A percentile compares a stretch with the other conserved stretches of the same genome.
phyloP scores from a whole-genome alignment of 805 yeast species.

The Saccharomyces paradoxus region DNA sequence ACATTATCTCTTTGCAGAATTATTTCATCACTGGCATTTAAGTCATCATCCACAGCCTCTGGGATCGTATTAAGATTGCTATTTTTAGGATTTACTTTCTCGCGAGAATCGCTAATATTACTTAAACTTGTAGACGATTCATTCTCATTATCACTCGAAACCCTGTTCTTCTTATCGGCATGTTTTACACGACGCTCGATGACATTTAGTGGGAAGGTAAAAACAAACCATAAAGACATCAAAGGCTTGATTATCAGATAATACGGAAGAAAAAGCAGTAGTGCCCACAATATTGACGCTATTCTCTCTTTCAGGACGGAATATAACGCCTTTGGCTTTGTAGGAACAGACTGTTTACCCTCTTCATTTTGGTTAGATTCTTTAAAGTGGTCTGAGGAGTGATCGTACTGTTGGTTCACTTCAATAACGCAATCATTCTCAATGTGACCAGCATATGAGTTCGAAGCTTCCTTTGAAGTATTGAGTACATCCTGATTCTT shows the following conservation, averaged over 20 bases:
- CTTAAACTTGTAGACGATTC: neutral
- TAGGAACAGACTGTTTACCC: neutral
- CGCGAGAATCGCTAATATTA: neutral
- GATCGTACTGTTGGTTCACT: neutral
- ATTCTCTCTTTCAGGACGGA: neutral
- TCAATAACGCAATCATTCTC: neutral
- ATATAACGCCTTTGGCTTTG: neutral
- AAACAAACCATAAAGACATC: constrained; percentile 39
- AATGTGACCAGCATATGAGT: neutral
- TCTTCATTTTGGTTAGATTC: neutral
- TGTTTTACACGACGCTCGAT: constrained; percentile 21
- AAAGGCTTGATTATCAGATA: constrained; percentile 46
- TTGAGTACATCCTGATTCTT: neutral
- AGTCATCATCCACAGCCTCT: constrained; percentile 22
- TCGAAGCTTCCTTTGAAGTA: neutral
- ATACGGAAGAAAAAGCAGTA: constrained; percentile 42
- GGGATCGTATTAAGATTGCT: constrained; percentile 1
- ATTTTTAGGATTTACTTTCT: neutral
- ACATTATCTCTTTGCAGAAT: constrained; percentile 24
- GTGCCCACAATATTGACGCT: constrained; percentile 15
- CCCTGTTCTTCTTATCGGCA: neutral
- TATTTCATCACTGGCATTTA: constrained; percentile 24
- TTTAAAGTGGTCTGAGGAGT: neutral
- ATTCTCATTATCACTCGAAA: neutral
- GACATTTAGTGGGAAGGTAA: constrained; percentile 48